Base-by-base conservation (phyloP, 2,329 filamentous ascomycete genomes). In the Trichophyton schoenleinii region DNA sequence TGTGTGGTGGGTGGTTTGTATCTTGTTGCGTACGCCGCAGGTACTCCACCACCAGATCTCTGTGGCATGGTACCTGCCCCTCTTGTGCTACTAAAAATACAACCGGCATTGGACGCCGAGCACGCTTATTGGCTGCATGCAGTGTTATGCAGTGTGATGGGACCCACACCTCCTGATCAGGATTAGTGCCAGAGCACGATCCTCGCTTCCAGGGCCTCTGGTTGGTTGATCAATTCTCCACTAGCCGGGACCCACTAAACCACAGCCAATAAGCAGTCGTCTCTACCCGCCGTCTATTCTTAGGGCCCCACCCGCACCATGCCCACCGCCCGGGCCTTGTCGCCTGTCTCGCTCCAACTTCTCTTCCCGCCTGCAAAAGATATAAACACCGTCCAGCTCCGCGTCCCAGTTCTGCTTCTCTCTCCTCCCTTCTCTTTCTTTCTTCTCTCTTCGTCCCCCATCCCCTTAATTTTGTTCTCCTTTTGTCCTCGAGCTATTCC, bases 401-500 rank as follows among this genome's bases (percentile, higher is more conserved):
- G 2, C 57, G 59, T 18, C 25, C 41, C 62, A 41, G 34, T 38
- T 38, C 34, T 38, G 34, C 34, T 58, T 58, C 49, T 58, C 48
- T 31, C 60, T 52, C 52, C 34, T 44, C 55, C 46, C 34, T 44
- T 55, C 46, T 38, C 28, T 49, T 42, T 22, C 34, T 28, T 41
- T 42, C 9, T 58, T 42, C 34, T 36, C 38, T 42, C 13, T 15
- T 44, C 15, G 22, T 38, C 41, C 57, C 15, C 58, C 48, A 38
- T 42, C 57, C 57, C 15, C n/a, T 31, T 28, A 49, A 18, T 49
- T 57, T 44, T 38, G 34, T 31, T 61, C 48, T 58, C 57, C 64
- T 68, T 68, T 69, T 67, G 66, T 69, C 55, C 60, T 57, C 62
- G 67, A 68, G 68, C 68, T 70, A 70, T 67, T 67, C 69, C 63